These are phyloP conservation scores for Saxophila tyrrhenica DNA, from an alignment of 495 filamentous ascomycete genomes.

Conservation along the genomic window DNA sequence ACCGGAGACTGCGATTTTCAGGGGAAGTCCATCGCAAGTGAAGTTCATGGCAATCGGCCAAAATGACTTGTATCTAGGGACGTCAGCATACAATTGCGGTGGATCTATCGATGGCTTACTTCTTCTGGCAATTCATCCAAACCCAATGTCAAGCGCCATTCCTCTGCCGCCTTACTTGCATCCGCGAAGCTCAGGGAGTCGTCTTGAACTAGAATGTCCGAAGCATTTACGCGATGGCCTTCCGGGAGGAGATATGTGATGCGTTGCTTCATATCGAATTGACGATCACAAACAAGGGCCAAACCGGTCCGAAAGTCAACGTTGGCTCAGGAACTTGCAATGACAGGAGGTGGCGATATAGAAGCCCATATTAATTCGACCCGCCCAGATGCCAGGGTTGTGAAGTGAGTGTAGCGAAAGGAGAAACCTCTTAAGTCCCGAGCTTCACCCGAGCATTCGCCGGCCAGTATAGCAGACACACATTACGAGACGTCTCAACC, in stretches of 20 bases:
- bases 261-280: constrained; percentile 62
- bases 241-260: constrained; percentile 65
- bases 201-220: constrained; percentile 42
- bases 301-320: neutral
- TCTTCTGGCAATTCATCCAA: constrained; percentile 63
- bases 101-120: constrained; percentile 29
- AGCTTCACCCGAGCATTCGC: no score
- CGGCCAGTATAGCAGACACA: no score
- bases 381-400: no score
- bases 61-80: neutral
- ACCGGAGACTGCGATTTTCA: constrained; percentile 40
- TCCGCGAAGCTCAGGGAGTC: constrained; percentile 40
- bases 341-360: no score
- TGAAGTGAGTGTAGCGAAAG: no score
- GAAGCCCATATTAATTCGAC: no score
- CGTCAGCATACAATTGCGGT: neutral
- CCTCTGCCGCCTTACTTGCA: constrained; percentile 50
- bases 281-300: neutral
- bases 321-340: no score
- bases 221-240: constrained; percentile 48
- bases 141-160: constrained; percentile 67
- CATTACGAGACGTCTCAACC: no score
- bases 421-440: no score
- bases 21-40: constrained; percentile 69
- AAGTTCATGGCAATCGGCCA: constrained; percentile 43